phyloP scores from a whole-genome alignment of 768 basidiomycete species.

The Mycena filopes region DNA sequence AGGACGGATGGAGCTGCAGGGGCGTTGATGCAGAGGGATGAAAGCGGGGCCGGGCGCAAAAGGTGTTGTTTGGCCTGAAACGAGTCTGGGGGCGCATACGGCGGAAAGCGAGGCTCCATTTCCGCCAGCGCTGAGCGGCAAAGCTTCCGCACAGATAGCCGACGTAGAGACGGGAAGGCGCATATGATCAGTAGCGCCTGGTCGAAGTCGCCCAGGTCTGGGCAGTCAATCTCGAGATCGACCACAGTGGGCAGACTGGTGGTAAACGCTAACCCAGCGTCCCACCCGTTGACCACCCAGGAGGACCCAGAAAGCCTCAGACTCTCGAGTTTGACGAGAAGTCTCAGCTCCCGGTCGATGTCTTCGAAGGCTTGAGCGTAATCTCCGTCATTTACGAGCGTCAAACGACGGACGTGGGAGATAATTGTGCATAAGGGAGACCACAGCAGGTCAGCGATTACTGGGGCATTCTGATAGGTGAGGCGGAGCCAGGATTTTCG shows the following conservation, averaged over 20 bases:
- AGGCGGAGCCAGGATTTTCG: slow-evolving; percentile 5
- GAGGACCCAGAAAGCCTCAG: neutral
- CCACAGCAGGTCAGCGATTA: neutral
- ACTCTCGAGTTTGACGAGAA: too few species aligned
- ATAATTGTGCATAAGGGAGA: slow-evolving; percentile 17
- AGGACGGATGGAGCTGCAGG: slow-evolving; percentile 14
- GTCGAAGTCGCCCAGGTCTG: slow-evolving; percentile 13
- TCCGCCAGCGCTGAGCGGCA: too few species aligned
- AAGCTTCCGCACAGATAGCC: neutral
- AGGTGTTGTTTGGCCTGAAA: neutral
- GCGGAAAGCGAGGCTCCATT: neutral
- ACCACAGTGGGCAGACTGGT: slow-evolving; percentile 5
- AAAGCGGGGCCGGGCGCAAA: neutral
- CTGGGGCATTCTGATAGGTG: neutral
- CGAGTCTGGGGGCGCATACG: slow-evolving; percentile 6
- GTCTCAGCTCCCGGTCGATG: neutral
- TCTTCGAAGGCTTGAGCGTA: too few species aligned
- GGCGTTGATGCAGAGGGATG: neutral
- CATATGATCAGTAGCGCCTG: slow-evolving; percentile 3
- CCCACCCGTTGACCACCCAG: too few species aligned
- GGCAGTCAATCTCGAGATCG: slow-evolving; percentile 11
- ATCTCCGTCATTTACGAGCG: neutral
- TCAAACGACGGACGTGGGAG: neutral
- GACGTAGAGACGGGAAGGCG: slow-evolving; percentile 12
- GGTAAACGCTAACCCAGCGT: too few species aligned